Conservation (phyloP, 805 yeast genomes). For the Kazachstania africana region DNA sequence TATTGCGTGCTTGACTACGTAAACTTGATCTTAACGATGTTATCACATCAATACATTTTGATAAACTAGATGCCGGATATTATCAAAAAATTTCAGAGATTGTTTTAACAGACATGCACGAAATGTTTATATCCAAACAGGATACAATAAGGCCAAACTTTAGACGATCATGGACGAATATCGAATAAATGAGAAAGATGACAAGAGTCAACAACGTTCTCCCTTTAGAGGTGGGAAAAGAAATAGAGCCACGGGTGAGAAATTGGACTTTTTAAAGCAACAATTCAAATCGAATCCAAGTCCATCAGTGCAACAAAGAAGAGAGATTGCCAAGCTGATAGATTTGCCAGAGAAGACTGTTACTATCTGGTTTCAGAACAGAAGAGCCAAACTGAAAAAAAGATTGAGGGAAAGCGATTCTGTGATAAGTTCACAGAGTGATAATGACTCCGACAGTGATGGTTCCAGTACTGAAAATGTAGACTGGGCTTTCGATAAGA, state of each 20-base stretch:
- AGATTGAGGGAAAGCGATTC: slow-evolving; percentile 2
- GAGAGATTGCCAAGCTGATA: slow-evolving; percentile 55
- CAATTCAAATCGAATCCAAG: slow-evolving; percentile 66
- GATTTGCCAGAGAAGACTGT: slow-evolving; percentile 83
- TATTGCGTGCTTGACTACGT: too few relatives aligned
- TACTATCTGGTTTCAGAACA: slow-evolving; percentile 86
- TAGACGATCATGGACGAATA: too few relatives aligned
- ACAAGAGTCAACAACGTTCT: too few relatives aligned
- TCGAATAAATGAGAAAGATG: too few relatives aligned
- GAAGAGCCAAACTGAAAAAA: slow-evolving; percentile 69
- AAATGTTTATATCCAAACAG: too few relatives aligned
- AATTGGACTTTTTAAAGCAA: slow-evolving; percentile 49
- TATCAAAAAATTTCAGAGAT: too few relatives aligned
- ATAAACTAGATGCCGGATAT: too few relatives aligned
- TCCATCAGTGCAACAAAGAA: slow-evolving; percentile 63
- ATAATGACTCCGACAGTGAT: background rate
- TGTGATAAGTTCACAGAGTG: slow-evolving; percentile 1
- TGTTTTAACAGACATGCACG: too few relatives aligned
- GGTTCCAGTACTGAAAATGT: background rate
- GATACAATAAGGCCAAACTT: too few relatives aligned
- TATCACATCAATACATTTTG: too few relatives aligned
- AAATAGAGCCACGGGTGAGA: slow-evolving; percentile 75
- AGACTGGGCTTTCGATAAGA: slow-evolving; percentile 24
- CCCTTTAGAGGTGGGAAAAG: too few relatives aligned
- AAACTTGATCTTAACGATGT: too few relatives aligned